Evolutionary conservation across 2,329 filamentous ascomycete species (phyloP), one percentile per base, ranked within the genome.

Genomic region (Ophiocordyceps robertsii): DNA sequence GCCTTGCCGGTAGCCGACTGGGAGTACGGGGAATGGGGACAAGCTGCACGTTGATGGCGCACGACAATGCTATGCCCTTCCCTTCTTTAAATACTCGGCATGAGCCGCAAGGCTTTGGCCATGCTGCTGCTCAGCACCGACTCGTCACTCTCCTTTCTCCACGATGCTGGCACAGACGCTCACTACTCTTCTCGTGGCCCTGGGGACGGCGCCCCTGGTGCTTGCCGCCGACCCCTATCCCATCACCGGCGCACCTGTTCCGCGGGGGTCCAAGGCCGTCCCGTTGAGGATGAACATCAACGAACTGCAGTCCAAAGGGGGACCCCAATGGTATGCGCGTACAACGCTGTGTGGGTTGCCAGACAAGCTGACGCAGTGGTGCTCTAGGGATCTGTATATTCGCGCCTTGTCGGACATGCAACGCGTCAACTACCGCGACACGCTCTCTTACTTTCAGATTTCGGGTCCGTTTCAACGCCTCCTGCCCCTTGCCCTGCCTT

Each of bases 361-460:
- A 6, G 14, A 13, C 13, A 7, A 10, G 11, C 19, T 38, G 9
- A 30, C 16, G 29, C 24, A 2, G n/a, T 19, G 11, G 30, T 11
- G 12, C 12, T 32, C 14, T 27, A 65, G 70, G 69, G 67, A 73
- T 39, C 59, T 75, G 6, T 72, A 71, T 48, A 60, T 75, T 21
- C 64, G 63, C 35, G 67, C 67, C 12, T 51, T 75, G n/a, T 53
- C 56, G 29, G 56, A 60, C n/a, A 58, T 75, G 47, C 65, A 73
- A 43, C 56, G 57, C 3, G 54, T 54, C 21, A 50, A 64, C 43
- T 56, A 67, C 42, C 52, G 55, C 6, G 62, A 73, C 30, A 57
- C 61, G 38, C 48, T 62, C 42, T 75, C 72, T 1, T 75, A 67
- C 53, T 75, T 72, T 49, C 64, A 70, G 42, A 54, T 76, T 44